Conservation (phyloP, 352 stramenopile species). For the Globisporangium carolinianum region DNA sequence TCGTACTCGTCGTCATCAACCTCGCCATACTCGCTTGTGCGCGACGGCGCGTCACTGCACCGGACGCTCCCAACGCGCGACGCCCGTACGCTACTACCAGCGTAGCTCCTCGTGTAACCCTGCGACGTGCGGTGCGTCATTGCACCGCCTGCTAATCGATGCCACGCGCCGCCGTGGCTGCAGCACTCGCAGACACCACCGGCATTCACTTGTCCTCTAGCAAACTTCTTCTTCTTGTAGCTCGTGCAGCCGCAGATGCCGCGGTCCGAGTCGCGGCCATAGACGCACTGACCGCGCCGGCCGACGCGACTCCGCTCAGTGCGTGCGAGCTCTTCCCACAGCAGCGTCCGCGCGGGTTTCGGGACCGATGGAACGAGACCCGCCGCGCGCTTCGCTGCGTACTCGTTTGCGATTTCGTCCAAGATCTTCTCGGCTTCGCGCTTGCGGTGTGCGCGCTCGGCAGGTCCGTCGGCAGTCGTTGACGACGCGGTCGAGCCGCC, state of each 20-base stretch:
- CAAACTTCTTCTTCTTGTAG: slow-evolving; percentile 44
- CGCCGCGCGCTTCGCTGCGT: slow-evolving; percentile 65
- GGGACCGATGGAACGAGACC: slow-evolving; percentile 66
- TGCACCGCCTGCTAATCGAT: slow-evolving; percentile 45
- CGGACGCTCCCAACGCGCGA: slow-evolving; percentile 29
- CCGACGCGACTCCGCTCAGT: slow-evolving; percentile 35
- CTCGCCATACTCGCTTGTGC: slow-evolving; percentile 26
- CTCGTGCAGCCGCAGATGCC: slow-evolving; percentile 44
- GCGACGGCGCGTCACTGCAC: slow-evolving; percentile 7
- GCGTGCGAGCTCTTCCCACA: slow-evolving; percentile 76
- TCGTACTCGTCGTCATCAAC: slow-evolving; percentile 13
- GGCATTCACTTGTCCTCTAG: slow-evolving; percentile 30
- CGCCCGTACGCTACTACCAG: slow-evolving; percentile 10
- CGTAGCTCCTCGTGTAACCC: slow-evolving; percentile 6
- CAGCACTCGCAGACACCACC: slow-evolving; percentile 68
- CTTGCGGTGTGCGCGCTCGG: slow-evolving; percentile 24
- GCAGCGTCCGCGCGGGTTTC: slow-evolving; percentile 57
- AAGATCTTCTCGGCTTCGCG: slow-evolving; percentile 62
- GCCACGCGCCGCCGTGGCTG: slow-evolving; percentile 61
- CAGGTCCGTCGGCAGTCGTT: not conserved
- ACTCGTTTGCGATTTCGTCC: slow-evolving; percentile 73
- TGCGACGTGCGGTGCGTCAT: slow-evolving; percentile 19
- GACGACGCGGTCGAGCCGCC: not conserved
- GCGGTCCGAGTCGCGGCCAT: slow-evolving; percentile 40
- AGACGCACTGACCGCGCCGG: slow-evolving; percentile 56